Percentiles rank a stretch among this genome's conserved stretches.
These are phyloP conservation scores for Wickerhamiella dianesei DNA, from an alignment of 805 yeast species.

Conservation along the genomic window DNA sequence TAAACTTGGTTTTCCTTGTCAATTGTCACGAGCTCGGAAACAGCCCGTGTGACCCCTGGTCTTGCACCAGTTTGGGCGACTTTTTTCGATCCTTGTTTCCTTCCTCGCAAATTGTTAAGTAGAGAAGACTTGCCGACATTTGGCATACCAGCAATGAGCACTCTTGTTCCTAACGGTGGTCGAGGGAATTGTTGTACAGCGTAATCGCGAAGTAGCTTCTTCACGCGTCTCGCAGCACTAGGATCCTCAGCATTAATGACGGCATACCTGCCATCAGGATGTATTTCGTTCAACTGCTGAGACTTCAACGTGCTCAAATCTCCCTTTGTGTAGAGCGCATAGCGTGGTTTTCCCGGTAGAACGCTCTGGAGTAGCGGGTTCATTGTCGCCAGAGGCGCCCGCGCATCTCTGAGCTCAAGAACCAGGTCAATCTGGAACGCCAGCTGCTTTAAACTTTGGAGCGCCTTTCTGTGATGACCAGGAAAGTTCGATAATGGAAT, in stretches of 20 bases:
- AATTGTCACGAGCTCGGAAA: constrained; percentile 63
- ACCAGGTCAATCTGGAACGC: constrained; percentile 73
- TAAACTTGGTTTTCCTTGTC: constrained; percentile 45
- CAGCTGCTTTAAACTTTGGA: constrained; percentile 48
- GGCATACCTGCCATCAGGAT: constrained; percentile 31
- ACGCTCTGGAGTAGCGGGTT: constrained; percentile 66
- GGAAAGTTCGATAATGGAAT: constrained; percentile 66
- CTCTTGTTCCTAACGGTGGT: constrained; percentile 71
- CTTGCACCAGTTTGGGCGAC: constrained; percentile 77
- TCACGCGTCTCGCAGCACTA: constrained; percentile 37
- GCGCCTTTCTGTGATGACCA: constrained; percentile 80
- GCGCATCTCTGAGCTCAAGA: constrained; percentile 71
- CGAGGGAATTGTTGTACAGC: constrained; percentile 33
- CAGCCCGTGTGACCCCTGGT: constrained; percentile 79
- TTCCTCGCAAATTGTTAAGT: constrained; percentile 55
- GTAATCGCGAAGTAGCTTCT: constrained; percentile 36
- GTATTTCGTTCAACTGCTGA: constrained; percentile 35
- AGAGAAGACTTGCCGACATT: constrained; percentile 93
- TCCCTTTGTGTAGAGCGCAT: constrained; percentile 65
- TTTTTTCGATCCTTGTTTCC: constrained; percentile 27
- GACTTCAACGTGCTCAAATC: constrained; percentile 43
- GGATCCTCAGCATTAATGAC: constrained; percentile 45
- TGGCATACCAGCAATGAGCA: constrained; percentile 86
- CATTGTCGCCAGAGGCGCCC: constrained; percentile 79
- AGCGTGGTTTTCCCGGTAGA: constrained; percentile 37